A percentile compares a stretch with the other conserved stretches of the same genome.
Conservation (phyloP, 148 eudicot genomes). For the Nepenthes mirabilis region DNA sequence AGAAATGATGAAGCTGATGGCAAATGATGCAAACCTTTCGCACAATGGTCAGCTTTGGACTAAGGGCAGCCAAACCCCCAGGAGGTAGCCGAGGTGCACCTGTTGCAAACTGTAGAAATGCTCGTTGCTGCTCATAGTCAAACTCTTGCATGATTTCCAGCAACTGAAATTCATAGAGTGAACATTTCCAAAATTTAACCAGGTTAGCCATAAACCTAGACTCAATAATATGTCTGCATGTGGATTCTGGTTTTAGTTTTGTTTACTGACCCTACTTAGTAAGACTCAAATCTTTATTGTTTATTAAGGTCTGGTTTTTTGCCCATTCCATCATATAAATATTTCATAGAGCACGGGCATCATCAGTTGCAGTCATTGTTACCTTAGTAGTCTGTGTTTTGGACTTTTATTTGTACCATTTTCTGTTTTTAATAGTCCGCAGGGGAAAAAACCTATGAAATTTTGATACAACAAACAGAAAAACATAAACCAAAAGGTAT, state of each 20-base stretch:
- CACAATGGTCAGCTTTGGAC: slow-evolving; percentile 87
- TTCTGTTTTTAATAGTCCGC: background rate
- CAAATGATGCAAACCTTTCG: slow-evolving; percentile 45
- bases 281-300: no score
- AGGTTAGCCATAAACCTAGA: background rate
- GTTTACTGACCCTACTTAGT: no score
- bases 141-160: slow-evolving; percentile 74
- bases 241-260: background rate
- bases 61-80: slow-evolving; percentile 89
- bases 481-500: background rate
- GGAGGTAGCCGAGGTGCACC: slow-evolving; percentile 92
- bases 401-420: no score
- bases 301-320: no score
- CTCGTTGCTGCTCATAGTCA: slow-evolving; percentile 52
- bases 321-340: background rate
- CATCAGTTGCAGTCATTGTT: background rate
- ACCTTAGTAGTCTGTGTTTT: no score
- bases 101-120: slow-evolving; percentile 89
- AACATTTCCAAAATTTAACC: background rate
- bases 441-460: background rate
- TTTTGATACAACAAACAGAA: background rate
- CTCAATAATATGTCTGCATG: no score
- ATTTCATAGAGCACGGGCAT: background rate
- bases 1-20: background rate
- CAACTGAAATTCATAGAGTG: slow-evolving; percentile 34